Percentiles rank a stretch among this genome's conserved stretches.
Conservation (phyloP, 2,329 filamentous ascomycete genomes). For the Penicillium verrucosum region DNA sequence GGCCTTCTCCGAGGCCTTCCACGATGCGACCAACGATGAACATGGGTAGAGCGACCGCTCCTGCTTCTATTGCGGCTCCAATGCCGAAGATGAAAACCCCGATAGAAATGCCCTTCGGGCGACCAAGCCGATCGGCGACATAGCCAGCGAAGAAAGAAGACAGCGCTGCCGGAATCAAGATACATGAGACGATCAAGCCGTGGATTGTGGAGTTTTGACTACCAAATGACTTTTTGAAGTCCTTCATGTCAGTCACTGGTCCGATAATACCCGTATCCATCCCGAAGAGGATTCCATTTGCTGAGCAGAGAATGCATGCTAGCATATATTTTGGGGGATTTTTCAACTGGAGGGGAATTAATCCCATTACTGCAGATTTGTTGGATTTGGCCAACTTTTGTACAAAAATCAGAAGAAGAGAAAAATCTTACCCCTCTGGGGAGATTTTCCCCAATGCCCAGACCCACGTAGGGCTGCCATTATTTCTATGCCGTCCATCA, state of each 20-base stretch:
- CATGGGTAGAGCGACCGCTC: constrained; percentile 47
- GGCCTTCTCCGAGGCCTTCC: constrained; percentile 58
- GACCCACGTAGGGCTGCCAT: constrained; percentile 1
- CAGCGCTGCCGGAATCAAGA: constrained; percentile 57
- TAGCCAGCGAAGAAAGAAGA: constrained; percentile 58
- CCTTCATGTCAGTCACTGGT: constrained; percentile 57
- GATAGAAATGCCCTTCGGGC: constrained; percentile 49
- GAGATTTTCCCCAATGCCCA: neutral
- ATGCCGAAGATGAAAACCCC: constrained; percentile 53
- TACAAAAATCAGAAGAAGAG: neutral
- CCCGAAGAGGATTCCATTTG: constrained; percentile 7
- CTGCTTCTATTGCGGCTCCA: constrained; percentile 54
- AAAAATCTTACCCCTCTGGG: neutral
- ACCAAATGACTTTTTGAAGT: constrained; percentile 52
- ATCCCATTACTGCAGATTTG: neutral
- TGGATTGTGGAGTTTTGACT: constrained; percentile 51
- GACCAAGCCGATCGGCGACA: constrained; percentile 52
- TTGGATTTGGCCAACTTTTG: neutral
- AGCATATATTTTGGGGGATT: constrained; percentile 7
- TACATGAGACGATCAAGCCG: constrained; percentile 58
- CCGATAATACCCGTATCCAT: constrained; percentile 34
- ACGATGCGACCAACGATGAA: constrained; percentile 56
- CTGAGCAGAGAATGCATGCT: constrained; percentile 10
- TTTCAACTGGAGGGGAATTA: neutral
- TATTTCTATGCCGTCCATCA: no score